phyloP scores from a whole-genome alignment of 2,329 filamentous ascomycete genomes.

The Drechmeria coniospora region DNA sequence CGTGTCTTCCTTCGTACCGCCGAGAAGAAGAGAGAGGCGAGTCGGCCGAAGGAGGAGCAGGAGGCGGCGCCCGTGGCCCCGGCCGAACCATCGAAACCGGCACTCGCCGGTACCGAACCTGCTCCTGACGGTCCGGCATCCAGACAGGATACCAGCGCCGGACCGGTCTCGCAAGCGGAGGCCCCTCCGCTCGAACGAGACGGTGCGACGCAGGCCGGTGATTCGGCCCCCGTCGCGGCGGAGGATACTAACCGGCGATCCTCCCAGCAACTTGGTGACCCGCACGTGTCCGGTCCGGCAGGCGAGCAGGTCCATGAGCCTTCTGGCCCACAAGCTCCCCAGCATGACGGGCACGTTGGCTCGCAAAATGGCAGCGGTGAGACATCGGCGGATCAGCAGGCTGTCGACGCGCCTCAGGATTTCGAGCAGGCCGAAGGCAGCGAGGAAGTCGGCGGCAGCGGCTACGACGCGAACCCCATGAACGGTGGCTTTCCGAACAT shows the following conservation, averaged over 20 bases:
- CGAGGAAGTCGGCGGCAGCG: slow-evolving; percentile 9
- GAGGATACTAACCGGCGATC: slow-evolving; percentile 5
- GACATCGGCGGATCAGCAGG: too few relatives aligned
- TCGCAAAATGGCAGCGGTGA: too few relatives aligned
- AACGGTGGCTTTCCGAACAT: slow-evolving; percentile 39
- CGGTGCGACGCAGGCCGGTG: slow-evolving; percentile 1
- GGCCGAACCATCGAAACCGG: slow-evolving; percentile 22
- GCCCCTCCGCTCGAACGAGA: background rate
- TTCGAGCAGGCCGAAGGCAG: slow-evolving; percentile 5
- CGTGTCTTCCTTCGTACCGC: slow-evolving; percentile 81
- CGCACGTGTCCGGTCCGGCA: background rate
- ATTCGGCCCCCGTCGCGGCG: too few relatives aligned
- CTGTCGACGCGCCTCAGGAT: too few relatives aligned
- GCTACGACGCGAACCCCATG: slow-evolving; percentile 22
- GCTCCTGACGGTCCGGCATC: slow-evolving; percentile 7
- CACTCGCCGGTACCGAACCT: slow-evolving; percentile 12
- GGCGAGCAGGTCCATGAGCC: background rate
- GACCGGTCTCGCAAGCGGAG: slow-evolving; percentile 1
- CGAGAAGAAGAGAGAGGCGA: slow-evolving; percentile 71
- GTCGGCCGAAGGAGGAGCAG: slow-evolving; percentile 33
- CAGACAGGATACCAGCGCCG: background rate
- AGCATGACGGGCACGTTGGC: background rate
- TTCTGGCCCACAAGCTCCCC: background rate
- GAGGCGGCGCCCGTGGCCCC: slow-evolving; percentile 24
- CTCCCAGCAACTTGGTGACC: background rate